Percentiles rank a stretch among this genome's conserved stretches.
Conservation (phyloP, 2,329 filamentous ascomycete species). For the Aspergillus quadricinctus region DNA sequence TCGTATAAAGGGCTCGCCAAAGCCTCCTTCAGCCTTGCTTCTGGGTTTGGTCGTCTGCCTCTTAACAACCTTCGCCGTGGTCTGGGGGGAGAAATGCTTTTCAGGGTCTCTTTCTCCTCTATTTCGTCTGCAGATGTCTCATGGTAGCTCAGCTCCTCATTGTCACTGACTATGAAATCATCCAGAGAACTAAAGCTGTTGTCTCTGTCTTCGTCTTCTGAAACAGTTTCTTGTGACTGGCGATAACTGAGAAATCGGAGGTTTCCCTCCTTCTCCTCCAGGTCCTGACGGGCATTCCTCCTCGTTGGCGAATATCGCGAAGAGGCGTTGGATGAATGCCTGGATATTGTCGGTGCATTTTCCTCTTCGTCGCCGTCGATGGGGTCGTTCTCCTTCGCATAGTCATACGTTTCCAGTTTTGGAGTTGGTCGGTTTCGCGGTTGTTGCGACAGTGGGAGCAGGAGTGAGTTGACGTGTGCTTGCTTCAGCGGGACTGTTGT, state of each 20-base stretch:
- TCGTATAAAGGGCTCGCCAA: constrained; percentile 9
- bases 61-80: constrained; percentile 31
- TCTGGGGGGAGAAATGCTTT: constrained; percentile 17
- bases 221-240: constrained; percentile 11
- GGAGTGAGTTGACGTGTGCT: constrained; percentile 31
- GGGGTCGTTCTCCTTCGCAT: constrained; percentile 34
- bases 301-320: constrained; percentile 18
- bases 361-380: constrained; percentile 21
- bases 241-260: constrained; percentile 16
- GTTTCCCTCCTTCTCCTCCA: constrained; percentile 8
- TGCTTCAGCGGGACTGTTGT: constrained; percentile 25
- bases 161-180: constrained; percentile 39
- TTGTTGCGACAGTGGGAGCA: constrained; percentile 23
- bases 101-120: constrained; percentile 19
- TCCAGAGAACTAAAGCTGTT: constrained; percentile 37
- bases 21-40: constrained; percentile 12
- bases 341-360: constrained; percentile 10
- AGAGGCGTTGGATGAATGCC: constrained; percentile 18
- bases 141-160: constrained; percentile 35
- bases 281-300: constrained; percentile 7
- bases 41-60: constrained; percentile 26
- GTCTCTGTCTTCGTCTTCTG: constrained; percentile 23
- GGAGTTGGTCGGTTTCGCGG: constrained; percentile 18
- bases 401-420: constrained; percentile 28
- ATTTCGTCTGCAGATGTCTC: constrained; percentile 29